phyloP scores from a whole-genome alignment of 1,139 yeast genomes.

The Taiozyma onychis region DNA sequence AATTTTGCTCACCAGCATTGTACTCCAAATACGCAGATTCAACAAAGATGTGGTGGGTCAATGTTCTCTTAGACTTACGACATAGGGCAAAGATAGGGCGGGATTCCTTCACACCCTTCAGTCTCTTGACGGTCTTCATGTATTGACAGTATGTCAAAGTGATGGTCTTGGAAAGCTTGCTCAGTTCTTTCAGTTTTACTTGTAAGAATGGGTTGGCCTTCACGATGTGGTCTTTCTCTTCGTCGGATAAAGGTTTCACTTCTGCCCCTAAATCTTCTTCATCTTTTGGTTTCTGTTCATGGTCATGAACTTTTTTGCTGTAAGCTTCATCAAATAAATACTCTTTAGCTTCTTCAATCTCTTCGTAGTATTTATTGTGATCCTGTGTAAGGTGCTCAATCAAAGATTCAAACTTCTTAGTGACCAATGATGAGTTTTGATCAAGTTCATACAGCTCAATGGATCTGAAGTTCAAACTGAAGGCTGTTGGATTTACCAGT shows the following conservation, averaged over 20 bases:
- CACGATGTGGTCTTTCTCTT: slow-evolving; percentile 22
- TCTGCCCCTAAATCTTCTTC: slow-evolving; percentile 5
- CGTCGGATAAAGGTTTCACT: slow-evolving; percentile 11
- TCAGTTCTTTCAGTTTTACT: slow-evolving; percentile 20
- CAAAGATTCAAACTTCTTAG: slow-evolving; percentile 43
- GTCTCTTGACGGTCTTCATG: slow-evolving; percentile 56
- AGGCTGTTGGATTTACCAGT: slow-evolving; percentile 64
- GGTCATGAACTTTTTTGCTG: slow-evolving; percentile 6
- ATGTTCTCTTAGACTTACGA: slow-evolving; percentile 38
- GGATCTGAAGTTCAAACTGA: slow-evolving; percentile 58
- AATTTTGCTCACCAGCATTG: slow-evolving; percentile 51
- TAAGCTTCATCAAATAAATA: slow-evolving; percentile 14
- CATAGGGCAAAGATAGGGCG: slow-evolving; percentile 61
- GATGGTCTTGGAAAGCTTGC: slow-evolving; percentile 29
- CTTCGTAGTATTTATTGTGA: slow-evolving; percentile 24
- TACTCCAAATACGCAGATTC: slow-evolving; percentile 84
- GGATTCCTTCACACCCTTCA: slow-evolving; percentile 67
- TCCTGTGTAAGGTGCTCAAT: slow-evolving; percentile 37
- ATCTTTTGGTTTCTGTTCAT: slow-evolving; percentile 14
- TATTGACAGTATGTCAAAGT: slow-evolving; percentile 49
- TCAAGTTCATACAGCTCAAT: slow-evolving; percentile 68
- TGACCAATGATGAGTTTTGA: slow-evolving; percentile 46
- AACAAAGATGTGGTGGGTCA: slow-evolving; percentile 72
- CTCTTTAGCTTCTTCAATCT: slow-evolving; percentile 24
- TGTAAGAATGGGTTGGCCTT: slow-evolving; percentile 24